Conservation (phyloP, 352 stramenopile species). For the Peronospora farinosa region DNA sequence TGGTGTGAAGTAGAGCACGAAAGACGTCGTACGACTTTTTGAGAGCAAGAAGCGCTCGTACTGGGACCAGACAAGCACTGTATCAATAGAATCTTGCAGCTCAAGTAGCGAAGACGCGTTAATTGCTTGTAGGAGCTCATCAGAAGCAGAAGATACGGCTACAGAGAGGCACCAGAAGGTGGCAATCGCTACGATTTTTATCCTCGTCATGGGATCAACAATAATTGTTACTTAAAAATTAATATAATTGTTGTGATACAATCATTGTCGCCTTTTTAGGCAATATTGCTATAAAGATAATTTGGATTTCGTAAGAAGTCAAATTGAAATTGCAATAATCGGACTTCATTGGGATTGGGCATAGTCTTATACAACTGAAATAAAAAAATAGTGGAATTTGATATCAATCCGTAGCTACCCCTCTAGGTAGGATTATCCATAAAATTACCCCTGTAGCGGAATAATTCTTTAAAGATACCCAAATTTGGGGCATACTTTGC, state of each 20-base stretch:
- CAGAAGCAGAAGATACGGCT: not conserved
- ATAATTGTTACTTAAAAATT: not conserved
- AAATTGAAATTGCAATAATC: too few relatives aligned
- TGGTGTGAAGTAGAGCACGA: slow-evolving; percentile 26
- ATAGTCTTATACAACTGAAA: too few relatives aligned
- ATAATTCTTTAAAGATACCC: too few relatives aligned
- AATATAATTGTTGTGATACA: not conserved
- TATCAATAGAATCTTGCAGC: slow-evolving; percentile 8
- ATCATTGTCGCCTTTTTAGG: too few relatives aligned
- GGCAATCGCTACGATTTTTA: not conserved
- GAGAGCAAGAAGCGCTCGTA: slow-evolving; percentile 36
- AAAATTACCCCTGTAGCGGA: too few relatives aligned
- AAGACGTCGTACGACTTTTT: slow-evolving; percentile 9
- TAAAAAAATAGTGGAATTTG: too few relatives aligned
- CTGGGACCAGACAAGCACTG: slow-evolving; percentile 20
- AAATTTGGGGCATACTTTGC: too few relatives aligned
- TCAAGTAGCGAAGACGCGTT: slow-evolving; percentile 11
- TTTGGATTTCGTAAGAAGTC: too few relatives aligned
- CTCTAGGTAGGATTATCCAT: too few relatives aligned
- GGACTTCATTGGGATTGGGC: too few relatives aligned
- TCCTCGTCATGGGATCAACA: slow-evolving; percentile 1
- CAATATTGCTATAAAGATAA: too few relatives aligned
- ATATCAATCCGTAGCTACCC: too few relatives aligned
- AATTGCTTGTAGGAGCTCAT: slow-evolving; percentile 9
- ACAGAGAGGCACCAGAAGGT: slow-evolving; percentile 6